These are phyloP conservation scores for Annulohypoxylon truncatum DNA, from an alignment of 2,329 filamentous ascomycete species.

Conservation along the genomic window DNA sequence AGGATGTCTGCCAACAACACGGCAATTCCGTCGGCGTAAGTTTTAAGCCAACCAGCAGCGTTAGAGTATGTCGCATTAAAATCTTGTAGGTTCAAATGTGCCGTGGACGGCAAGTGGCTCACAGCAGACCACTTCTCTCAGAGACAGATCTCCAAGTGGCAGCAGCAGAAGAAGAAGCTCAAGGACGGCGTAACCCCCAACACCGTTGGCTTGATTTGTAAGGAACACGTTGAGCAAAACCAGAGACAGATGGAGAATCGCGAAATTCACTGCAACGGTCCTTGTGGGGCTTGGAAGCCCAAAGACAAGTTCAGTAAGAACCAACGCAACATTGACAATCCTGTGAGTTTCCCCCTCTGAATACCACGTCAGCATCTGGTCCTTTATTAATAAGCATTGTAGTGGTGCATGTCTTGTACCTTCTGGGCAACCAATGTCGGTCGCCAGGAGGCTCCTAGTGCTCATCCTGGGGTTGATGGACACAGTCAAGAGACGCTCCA, in stretches of 20 bases:
- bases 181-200: slow-evolving; percentile 34
- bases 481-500: slow-evolving; percentile 11
- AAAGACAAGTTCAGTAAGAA: slow-evolving; percentile 51
- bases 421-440: slow-evolving; percentile 48
- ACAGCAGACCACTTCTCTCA: slow-evolving; percentile 46
- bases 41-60: not conserved
- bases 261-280: slow-evolving; percentile 48
- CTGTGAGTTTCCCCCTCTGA: slow-evolving; percentile 43
- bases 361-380: not conserved
- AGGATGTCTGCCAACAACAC: slow-evolving; percentile 5
- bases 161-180: slow-evolving; percentile 19
- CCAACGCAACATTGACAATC: slow-evolving; percentile 46
- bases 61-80: slow-evolving; percentile 21
- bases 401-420: slow-evolving; percentile 54
- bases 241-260: slow-evolving; percentile 6
- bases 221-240: slow-evolving; percentile 39
- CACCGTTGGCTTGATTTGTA: slow-evolving; percentile 48
- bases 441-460: slow-evolving; percentile 41
- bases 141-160: slow-evolving; percentile 47
- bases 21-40: slow-evolving; percentile 37
- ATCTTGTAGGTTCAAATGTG: slow-evolving; percentile 47
- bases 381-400: slow-evolving; percentile 8
- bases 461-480: slow-evolving; percentile 35
- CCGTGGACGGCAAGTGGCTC: slow-evolving; percentile 48
- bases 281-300: slow-evolving; percentile 47